Conservation (phyloP, 176 grass and related monocot genomes). For the Oropetium thomaeum region DNA sequence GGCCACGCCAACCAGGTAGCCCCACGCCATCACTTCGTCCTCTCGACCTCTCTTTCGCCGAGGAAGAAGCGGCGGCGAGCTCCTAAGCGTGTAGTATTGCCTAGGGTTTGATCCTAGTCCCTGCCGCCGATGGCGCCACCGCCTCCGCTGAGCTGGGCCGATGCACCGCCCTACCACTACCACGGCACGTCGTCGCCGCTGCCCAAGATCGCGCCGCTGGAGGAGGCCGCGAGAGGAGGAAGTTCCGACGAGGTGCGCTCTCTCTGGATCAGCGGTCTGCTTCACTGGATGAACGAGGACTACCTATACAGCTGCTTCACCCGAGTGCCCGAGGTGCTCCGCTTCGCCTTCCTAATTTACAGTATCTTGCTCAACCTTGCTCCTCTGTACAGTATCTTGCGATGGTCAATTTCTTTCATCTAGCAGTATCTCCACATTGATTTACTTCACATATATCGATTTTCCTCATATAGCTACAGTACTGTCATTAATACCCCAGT, state of each 20-base stretch:
- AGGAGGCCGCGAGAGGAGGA: not conserved
- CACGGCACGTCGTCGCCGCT: not conserved
- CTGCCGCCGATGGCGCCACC: not conserved
- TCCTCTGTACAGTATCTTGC: not conserved
- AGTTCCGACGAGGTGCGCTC: not conserved
- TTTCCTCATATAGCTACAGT: no score
- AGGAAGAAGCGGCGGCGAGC: not conserved
- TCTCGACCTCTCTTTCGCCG: not conserved
- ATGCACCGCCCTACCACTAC: conserved; percentile 27
- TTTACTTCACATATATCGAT: not conserved
- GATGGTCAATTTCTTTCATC: not conserved
- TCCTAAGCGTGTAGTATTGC: not conserved
- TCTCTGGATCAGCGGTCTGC: conserved; percentile 40
- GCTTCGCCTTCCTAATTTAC: not conserved
- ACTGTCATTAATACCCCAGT: no score
- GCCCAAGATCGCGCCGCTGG: no score
- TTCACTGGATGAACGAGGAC: conserved; percentile 50
- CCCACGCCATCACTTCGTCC: not conserved
- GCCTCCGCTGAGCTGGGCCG: conserved; percentile 13
- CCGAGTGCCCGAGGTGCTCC: conserved; percentile 11
- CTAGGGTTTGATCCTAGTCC: not conserved
- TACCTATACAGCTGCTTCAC: conserved; percentile 41
- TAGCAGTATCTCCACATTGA: not conserved
- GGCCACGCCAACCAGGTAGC: not conserved
- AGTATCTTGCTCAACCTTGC: not conserved